These are phyloP conservation scores for Zymoseptoria ardabiliae DNA, from an alignment of 2,329 filamentous ascomycete genomes.

Conservation along the genomic window DNA sequence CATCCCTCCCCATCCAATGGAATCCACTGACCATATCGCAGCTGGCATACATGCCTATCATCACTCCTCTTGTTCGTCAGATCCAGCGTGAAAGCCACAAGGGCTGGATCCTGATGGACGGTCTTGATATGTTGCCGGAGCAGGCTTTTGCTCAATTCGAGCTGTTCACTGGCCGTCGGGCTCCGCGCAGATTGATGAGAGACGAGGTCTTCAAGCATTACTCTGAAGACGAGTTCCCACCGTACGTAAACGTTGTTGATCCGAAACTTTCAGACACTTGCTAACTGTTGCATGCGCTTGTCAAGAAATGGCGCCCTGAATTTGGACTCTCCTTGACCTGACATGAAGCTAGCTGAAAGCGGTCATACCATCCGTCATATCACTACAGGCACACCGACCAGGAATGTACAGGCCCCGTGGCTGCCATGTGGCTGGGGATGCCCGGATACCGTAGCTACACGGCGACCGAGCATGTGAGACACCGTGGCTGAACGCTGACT, in stretches of 20 bases:
- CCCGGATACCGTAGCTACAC: no score
- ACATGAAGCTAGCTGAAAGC: not conserved
- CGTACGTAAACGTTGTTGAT: constrained; percentile 1
- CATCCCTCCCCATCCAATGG: not conserved
- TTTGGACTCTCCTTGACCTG: not conserved
- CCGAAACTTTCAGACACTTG: not conserved
- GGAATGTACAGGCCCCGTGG: no score
- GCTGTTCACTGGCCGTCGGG: constrained; percentile 66
- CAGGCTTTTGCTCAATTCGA: constrained; percentile 79
- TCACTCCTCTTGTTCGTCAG: constrained; percentile 64
- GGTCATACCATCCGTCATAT: no score
- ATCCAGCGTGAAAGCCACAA: constrained; percentile 52
- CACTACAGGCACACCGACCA: no score
- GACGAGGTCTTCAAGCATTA: constrained; percentile 47
- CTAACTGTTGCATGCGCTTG: not conserved
- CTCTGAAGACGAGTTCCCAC: constrained; percentile 18
- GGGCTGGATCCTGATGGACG: constrained; percentile 70
- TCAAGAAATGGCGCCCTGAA: not conserved
- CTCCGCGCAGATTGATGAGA: constrained; percentile 64
- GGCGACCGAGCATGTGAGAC: no score
- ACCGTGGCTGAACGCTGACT: no score
- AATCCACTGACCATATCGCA: constrained; percentile 8
- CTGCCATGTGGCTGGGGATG: no score
- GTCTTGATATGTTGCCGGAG: constrained; percentile 67
- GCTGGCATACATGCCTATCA: constrained; percentile 61